These are phyloP conservation scores for Priceomyces castillae DNA, from an alignment of 805 yeast species.

Conservation along the genomic window DNA sequence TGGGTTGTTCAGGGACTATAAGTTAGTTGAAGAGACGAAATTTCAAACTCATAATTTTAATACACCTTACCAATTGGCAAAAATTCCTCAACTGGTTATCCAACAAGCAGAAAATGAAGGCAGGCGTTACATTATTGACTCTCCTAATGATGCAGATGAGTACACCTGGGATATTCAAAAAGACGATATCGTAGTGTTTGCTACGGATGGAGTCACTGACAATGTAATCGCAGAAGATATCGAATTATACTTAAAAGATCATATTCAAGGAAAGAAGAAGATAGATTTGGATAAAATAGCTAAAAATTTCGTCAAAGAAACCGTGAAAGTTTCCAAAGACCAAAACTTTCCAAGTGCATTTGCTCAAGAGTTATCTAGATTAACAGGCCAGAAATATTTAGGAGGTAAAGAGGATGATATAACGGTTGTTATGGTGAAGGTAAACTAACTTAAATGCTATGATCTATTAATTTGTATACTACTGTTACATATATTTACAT, in stretches of 20 bases:
- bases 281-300: constrained; percentile 47
- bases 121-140: constrained; percentile 64
- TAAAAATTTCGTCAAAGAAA: constrained; percentile 58
- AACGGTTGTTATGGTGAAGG: constrained; percentile 73
- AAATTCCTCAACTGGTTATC: constrained; percentile 65
- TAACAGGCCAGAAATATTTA: constrained; percentile 64
- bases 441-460: constrained; percentile 27
- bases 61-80: constrained; percentile 88
- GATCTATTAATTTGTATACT: background rate
- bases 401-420: constrained; percentile 98
- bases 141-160: constrained; percentile 66
- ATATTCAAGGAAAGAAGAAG: constrained; percentile 29
- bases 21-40: constrained; percentile 61
- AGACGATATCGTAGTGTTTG: constrained; percentile 77
- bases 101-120: constrained; percentile 54
- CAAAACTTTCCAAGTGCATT: constrained; percentile 78
- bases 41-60: constrained; percentile 86
- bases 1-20: constrained; percentile 70
- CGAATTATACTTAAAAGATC: constrained; percentile 62
- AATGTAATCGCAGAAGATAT: constrained; percentile 74
- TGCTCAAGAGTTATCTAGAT: constrained; percentile 67
- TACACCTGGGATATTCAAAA: constrained; percentile 62
- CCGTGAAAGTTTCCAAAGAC: constrained; percentile 68
- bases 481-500: constrained; percentile 5
- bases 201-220: constrained; percentile 93